Percentiles rank a stretch among this genome's conserved stretches.
Conservation (phyloP, 2,329 filamentous ascomycete genomes). For the Colletotrichum higginsianum region DNA sequence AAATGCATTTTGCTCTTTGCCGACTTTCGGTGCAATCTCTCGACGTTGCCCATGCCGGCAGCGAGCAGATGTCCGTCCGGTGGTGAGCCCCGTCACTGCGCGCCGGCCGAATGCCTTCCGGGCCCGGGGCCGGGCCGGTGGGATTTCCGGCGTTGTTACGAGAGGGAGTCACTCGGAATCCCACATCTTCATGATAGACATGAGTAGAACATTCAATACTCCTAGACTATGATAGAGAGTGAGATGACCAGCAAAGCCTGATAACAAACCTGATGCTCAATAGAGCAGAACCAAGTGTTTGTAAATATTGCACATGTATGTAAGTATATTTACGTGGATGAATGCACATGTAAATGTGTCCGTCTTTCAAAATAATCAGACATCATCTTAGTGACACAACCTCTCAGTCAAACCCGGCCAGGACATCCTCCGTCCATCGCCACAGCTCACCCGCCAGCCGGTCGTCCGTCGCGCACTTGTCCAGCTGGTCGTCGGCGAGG, state of each 20-base stretch:
- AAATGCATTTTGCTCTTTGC: neutral
- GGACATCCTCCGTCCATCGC: conserved; percentile 54
- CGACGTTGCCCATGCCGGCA: neutral
- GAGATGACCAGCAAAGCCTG: too few relatives aligned
- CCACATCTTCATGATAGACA: neutral
- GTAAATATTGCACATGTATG: too few relatives aligned
- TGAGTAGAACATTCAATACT: neutral
- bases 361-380: too few relatives aligned
- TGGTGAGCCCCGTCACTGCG: neutral
- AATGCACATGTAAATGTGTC: too few relatives aligned
- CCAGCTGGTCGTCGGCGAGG: conserved; percentile 43
- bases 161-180: neutral
- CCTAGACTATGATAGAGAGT: too few relatives aligned
- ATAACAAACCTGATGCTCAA: too few relatives aligned
- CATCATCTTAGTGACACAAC: neutral
- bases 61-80: neutral
- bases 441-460: conserved; percentile 54
- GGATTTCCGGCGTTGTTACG: neutral
- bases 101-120: conserved; percentile 13
- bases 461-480: conserved; percentile 46
- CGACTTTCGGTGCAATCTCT: conserved; percentile 3
- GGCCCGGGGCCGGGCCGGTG: neutral
- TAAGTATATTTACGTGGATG: too few relatives aligned
- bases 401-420: conserved; percentile 19
- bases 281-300: too few relatives aligned